Base-by-base conservation (phyloP, 192 early-diverging fungal species). In the Mortierella hygrophila region DNA sequence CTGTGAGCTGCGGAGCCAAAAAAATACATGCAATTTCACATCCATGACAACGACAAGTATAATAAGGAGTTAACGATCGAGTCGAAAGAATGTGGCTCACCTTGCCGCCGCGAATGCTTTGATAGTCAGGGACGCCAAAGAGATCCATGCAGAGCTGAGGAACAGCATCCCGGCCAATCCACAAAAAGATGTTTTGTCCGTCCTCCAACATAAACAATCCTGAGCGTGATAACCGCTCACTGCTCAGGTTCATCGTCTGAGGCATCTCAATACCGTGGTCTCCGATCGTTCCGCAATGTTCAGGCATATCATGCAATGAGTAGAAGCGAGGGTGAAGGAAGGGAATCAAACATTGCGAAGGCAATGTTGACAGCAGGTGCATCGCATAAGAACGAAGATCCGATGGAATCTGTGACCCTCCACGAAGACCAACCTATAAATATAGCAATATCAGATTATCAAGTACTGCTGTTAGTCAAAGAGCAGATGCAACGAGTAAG, bases 191-290 rank as follows among this genome's bases (percentile, higher is more conserved):
- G 76, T 97, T 96, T 40, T 92, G 85, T 13, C 96, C 93, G 74
- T 95, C 94, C 42, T 97, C 95, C 68, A 99, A 88, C 81, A 99
- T 91, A 86, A 94, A 99, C n/a, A 96, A 84, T 37, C 97, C 97
- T 75, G 94, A 90, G 9, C 96, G 94, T 52, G 96, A 93, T 9
- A 99, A 92, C 78, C 93, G 93, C 82, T 98, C 97, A 44, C 94
- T 94, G 73, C 92, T 95, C 80, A 97, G 81, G 44, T 97, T 97
- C 80, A 98, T 89, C 11, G 90, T 60, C 23, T 94, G 93, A 1
- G 98, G 98, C 85, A 97, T 93, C 44, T 92, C 89, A 41, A 95
- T 91, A 4, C 94, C 93, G 21, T 92, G 90, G 11, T 92, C 78
- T 41, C 92, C 93, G 44, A 91, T 75, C 32, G 90, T 89, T 47